These are phyloP conservation scores for Cystobasidium ongulense DNA, from an alignment of 768 basidiomycete species.

Conservation along the genomic window DNA sequence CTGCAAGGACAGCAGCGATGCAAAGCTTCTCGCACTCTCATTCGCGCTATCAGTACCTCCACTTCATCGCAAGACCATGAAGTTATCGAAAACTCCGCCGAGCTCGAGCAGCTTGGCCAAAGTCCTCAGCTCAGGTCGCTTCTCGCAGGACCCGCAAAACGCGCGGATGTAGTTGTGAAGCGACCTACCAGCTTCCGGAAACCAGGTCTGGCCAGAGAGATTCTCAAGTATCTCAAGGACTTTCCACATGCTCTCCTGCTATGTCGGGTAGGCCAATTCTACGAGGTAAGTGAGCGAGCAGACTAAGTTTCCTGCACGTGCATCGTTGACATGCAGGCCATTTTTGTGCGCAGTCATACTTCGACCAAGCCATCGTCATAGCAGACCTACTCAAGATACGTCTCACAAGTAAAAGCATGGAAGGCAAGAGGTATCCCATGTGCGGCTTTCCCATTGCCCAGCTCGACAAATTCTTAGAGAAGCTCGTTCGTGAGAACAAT, in stretches of 20 bases:
- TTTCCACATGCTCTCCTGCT: constrained; percentile 85
- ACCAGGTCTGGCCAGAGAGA: constrained; percentile 3
- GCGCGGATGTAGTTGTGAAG: constrained; percentile 11
- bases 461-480: constrained; percentile 77
- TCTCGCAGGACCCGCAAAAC: not conserved
- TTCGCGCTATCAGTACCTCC: not conserved
- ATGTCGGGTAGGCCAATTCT: constrained; percentile 88
- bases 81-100: not conserved
- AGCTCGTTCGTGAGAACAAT: constrained; percentile 66
- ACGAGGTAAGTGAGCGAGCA: constrained; percentile 58
- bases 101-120: not conserved
- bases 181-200: constrained; percentile 7
- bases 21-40: not conserved
- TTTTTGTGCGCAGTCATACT: constrained; percentile 68
- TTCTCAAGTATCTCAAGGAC: constrained; percentile 60
- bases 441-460: constrained; percentile 83
- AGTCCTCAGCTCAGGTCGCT: not conserved
- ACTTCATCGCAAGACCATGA: not conserved
- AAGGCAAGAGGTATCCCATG: constrained; percentile 63
- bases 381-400: constrained; percentile 72
- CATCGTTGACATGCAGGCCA: constrained; percentile 12
- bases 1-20: not conserved
- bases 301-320: too few species aligned
- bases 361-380: constrained; percentile 76
- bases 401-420: constrained; percentile 68